Conservation (phyloP, 805 yeast genomes). For the Sugiyamaella americana region DNA sequence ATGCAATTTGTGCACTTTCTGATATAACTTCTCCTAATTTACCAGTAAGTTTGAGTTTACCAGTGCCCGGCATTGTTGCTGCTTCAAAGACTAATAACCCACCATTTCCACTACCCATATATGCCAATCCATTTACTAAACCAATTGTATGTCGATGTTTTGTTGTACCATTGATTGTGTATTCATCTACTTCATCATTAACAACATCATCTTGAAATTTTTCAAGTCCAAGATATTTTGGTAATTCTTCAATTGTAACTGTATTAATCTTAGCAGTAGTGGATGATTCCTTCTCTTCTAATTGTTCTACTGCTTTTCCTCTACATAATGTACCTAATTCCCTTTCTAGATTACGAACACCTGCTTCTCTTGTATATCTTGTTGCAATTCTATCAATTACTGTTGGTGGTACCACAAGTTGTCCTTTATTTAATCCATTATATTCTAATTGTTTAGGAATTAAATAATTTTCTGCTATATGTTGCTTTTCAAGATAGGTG, state of each 20-base stretch:
- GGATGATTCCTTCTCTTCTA: slow-evolving; percentile 11
- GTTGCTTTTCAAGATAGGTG: slow-evolving; percentile 67
- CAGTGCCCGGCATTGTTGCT: slow-evolving; percentile 50
- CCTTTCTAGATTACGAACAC: slow-evolving; percentile 76
- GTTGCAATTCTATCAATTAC: slow-evolving; percentile 58
- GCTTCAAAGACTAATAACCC: slow-evolving; percentile 75
- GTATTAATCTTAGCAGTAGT: slow-evolving; percentile 4
- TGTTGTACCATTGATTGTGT: slow-evolving; percentile 31
- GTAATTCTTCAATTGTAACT: slow-evolving; percentile 45
- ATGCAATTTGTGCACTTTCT: slow-evolving; percentile 76
- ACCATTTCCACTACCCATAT: slow-evolving; percentile 82
- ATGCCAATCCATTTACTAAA: slow-evolving; percentile 81
- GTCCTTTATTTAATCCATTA: slow-evolving; percentile 51
- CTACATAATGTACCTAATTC: slow-evolving; percentile 71
- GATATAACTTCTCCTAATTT: slow-evolving; percentile 72
- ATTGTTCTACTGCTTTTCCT: slow-evolving; percentile 57
- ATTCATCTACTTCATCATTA: slow-evolving; percentile 36
- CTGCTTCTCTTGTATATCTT: slow-evolving; percentile 77
- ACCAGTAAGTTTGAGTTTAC: slow-evolving; percentile 63
- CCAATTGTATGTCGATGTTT: slow-evolving; percentile 51
- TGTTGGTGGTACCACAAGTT: slow-evolving; percentile 43
- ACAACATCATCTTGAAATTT: slow-evolving; percentile 38
- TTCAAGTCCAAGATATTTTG: slow-evolving; percentile 66
- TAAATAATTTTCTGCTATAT: slow-evolving; percentile 61
- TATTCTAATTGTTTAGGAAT: slow-evolving; percentile 68